These are phyloP conservation scores for Pythium folliculosum DNA, from an alignment of 352 stramenopile genomes.

Conservation along the genomic window DNA sequence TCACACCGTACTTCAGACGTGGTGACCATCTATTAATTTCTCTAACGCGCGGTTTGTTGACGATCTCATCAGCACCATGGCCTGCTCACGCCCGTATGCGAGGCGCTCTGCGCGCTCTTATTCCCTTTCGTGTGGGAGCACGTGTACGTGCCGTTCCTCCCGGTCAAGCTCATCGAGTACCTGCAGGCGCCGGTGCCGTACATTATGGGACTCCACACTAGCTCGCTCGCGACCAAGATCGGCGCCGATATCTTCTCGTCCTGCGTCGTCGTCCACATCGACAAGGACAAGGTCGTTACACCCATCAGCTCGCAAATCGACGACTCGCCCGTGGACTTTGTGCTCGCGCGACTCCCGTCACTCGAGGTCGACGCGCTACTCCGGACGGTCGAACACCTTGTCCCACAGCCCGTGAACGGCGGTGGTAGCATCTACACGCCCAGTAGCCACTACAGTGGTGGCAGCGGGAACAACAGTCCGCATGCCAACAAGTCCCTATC, in stretches of 20 bases:
- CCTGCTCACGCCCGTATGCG: slow-evolving; percentile 72
- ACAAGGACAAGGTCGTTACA: slow-evolving; percentile 83
- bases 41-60: background rate
- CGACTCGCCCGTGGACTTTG: slow-evolving; percentile 53
- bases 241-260: slow-evolving; percentile 77
- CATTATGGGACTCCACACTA: slow-evolving; percentile 85
- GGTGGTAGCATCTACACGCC: background rate
- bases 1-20: too few species aligned
- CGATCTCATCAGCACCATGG: slow-evolving; percentile 45
- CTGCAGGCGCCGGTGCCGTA: slow-evolving; percentile 84
- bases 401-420: slow-evolving; percentile 41
- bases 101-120: slow-evolving; percentile 76
- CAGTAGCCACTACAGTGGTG: background rate
- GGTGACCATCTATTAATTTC: too few species aligned
- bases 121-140: slow-evolving; percentile 87
- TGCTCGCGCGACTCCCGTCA: slow-evolving; percentile 46
- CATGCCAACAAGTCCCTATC: background rate
- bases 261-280: slow-evolving; percentile 81
- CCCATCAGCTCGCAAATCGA: slow-evolving; percentile 63
- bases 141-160: slow-evolving; percentile 86
- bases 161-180: slow-evolving; percentile 82
- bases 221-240: slow-evolving; percentile 70
- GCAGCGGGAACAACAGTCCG: background rate
- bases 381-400: slow-evolving; percentile 34
- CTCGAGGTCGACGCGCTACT: slow-evolving; percentile 49